phyloP scores from a whole-genome alignment of 2,329 filamentous ascomycete species.

The Venturia asperata region DNA sequence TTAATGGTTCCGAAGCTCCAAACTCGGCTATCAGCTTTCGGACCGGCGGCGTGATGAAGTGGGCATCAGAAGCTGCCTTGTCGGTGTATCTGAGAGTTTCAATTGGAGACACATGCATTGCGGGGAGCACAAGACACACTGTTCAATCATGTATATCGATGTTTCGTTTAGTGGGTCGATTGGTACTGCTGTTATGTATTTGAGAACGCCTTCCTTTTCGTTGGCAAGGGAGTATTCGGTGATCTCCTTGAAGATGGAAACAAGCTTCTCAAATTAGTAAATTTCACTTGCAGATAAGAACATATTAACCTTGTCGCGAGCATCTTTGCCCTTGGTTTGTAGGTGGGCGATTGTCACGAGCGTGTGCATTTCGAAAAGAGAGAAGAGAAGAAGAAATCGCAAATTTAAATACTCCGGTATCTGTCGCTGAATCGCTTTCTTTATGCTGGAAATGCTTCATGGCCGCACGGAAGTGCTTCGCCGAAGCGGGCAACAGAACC shows the following conservation, averaged over 20 bases:
- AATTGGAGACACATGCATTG: too few species aligned
- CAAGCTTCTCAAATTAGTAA: conserved; percentile 7
- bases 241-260: conserved; percentile 17
- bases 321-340: conserved; percentile 12
- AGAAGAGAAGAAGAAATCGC: neutral
- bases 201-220: conserved; percentile 7
- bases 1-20: neutral
- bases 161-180: neutral
- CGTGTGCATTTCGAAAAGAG: neutral
- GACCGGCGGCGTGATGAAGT: conserved; percentile 9
- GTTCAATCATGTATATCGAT: conserved; percentile 19
- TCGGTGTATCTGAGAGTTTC: conserved; percentile 11
- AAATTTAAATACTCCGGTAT: too few species aligned
- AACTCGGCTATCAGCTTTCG: conserved; percentile 7
- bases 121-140: neutral
- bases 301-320: conserved; percentile 11
- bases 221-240: conserved; percentile 15
- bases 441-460: neutral
- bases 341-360: conserved; percentile 14
- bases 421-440: too few species aligned
- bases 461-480: neutral
- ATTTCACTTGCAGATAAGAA: neutral
- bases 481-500: neutral
- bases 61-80: conserved; percentile 16
- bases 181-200: conserved; percentile 16